phyloP scores from a whole-genome alignment of 352 stramenopile species.

The Phytophthora kernoviae region DNA sequence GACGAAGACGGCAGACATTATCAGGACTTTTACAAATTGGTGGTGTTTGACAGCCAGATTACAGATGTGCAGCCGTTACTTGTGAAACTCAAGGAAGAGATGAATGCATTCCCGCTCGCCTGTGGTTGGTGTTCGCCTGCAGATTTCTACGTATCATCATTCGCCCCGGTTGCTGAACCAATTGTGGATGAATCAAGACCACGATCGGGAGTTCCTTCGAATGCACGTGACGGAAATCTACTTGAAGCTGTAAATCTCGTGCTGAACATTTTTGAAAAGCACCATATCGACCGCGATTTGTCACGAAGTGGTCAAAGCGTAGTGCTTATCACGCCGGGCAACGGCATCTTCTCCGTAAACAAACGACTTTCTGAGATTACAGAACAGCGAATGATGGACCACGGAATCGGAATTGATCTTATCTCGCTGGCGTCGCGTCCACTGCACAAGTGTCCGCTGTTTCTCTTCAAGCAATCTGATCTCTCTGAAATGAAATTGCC shows the following conservation, averaged over 20 bases:
- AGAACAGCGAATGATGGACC: conserved; percentile 99
- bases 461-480: conserved; percentile 93
- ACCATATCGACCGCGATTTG: conserved; percentile 98
- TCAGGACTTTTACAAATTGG: conserved; percentile 88
- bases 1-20: conserved; percentile 82
- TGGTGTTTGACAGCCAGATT: conserved; percentile 74
- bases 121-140: conserved; percentile 68
- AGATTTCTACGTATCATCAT: conserved; percentile 44
- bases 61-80: conserved; percentile 73
- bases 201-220: conserved; percentile 60
- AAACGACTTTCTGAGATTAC: conserved; percentile 96
- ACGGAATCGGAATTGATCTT: conserved; percentile 99
- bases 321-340: conserved; percentile 95
- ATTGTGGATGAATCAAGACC: conserved; percentile 16
- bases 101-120: conserved; percentile 74
- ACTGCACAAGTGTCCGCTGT: conserved; percentile 97
- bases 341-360: conserved; percentile 97
- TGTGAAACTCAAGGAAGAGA: conserved; percentile 76
- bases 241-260: conserved; percentile 98
- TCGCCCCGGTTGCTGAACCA: conserved; percentile 18
- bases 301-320: conserved; percentile 96
- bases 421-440: conserved; percentile 94
- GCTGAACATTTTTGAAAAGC: conserved; percentile 98
- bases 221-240: conserved; percentile 92
- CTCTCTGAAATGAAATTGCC: conserved; percentile 63